phyloP scores from a whole-genome alignment of 2,329 filamentous ascomycete genomes.

The Lasiodiplodia hormozganensis region DNA sequence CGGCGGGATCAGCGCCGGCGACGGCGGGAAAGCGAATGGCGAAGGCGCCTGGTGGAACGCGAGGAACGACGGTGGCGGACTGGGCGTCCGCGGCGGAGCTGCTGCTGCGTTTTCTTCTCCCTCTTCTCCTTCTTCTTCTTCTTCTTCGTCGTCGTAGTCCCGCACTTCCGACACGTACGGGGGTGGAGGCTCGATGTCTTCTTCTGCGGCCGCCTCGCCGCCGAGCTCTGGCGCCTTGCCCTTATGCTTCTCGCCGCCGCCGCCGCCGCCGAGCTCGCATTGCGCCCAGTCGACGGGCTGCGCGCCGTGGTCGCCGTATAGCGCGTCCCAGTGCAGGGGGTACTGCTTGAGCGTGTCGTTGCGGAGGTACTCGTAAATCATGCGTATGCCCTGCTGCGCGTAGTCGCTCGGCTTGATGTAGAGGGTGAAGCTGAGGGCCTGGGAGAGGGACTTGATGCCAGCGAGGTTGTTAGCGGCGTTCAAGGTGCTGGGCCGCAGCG shows the following conservation, averaged over 20 bases:
- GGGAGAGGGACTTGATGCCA: constrained; percentile 1
- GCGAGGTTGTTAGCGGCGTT: constrained; percentile 9
- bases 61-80: background rate
- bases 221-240: background rate
- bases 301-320: constrained; percentile 4
- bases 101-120: too few species aligned
- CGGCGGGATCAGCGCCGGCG: background rate
- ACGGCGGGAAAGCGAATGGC: background rate
- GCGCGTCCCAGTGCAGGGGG: constrained; percentile 1
- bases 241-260: background rate
- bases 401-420: constrained; percentile 29
- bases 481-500: constrained; percentile 12
- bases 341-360: constrained; percentile 13
- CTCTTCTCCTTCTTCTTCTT: too few species aligned
- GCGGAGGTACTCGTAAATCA: background rate
- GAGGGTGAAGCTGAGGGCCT: background rate
- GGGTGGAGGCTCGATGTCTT: background rate
- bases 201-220: background rate
- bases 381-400: constrained; percentile 6
- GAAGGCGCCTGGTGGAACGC: background rate
- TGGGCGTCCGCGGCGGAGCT: background rate
- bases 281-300: constrained; percentile 12
- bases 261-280: background rate
- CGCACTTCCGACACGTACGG: background rate
- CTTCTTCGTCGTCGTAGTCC: background rate